phyloP scores from a whole-genome alignment of 2,329 filamentous ascomycete genomes.

The Xylariaceae sp. region DNA sequence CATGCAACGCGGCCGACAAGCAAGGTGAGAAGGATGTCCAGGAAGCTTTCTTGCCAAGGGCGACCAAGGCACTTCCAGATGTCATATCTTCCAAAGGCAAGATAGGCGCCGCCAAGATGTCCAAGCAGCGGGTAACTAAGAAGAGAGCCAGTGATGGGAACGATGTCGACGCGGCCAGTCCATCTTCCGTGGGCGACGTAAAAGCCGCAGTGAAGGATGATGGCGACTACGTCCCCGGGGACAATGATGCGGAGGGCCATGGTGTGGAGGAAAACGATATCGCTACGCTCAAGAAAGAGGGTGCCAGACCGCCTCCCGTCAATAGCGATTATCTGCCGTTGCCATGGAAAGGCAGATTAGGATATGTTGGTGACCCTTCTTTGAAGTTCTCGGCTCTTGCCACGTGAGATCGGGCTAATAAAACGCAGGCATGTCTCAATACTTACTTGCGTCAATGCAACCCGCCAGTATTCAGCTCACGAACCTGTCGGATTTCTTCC shows the following conservation, averaged over 20 bases:
- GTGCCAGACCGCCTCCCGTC: slow-evolving; percentile 65
- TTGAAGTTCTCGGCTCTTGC: neutral
- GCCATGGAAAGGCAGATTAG: slow-evolving; percentile 85
- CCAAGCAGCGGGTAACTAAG: neutral
- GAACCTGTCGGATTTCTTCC: slow-evolving; percentile 85
- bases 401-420: neutral
- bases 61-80: slow-evolving; percentile 6
- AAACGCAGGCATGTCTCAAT: slow-evolving; percentile 71
- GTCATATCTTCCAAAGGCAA: slow-evolving; percentile 4
- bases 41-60: slow-evolving; percentile 28
- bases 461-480: slow-evolving; percentile 82
- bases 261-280: slow-evolving; percentile 19
- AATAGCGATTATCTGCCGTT: slow-evolving; percentile 80
- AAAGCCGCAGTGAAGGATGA: slow-evolving; percentile 10
- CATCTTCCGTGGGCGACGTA: slow-evolving; percentile 1
- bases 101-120: neutral
- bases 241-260: no score
- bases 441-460: slow-evolving; percentile 82
- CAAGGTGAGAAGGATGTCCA: slow-evolving; percentile 26
- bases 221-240: slow-evolving; percentile 5
- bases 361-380: slow-evolving; percentile 62
- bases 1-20: neutral
- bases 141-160: neutral
- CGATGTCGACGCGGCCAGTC: neutral
- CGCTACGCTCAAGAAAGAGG: slow-evolving; percentile 19